A percentile compares a stretch with the other conserved stretches of the same genome.
These are phyloP conservation scores for Picocystis salinarum DNA, from an alignment of 139 green algal genomes.

Conservation along the genomic window DNA sequence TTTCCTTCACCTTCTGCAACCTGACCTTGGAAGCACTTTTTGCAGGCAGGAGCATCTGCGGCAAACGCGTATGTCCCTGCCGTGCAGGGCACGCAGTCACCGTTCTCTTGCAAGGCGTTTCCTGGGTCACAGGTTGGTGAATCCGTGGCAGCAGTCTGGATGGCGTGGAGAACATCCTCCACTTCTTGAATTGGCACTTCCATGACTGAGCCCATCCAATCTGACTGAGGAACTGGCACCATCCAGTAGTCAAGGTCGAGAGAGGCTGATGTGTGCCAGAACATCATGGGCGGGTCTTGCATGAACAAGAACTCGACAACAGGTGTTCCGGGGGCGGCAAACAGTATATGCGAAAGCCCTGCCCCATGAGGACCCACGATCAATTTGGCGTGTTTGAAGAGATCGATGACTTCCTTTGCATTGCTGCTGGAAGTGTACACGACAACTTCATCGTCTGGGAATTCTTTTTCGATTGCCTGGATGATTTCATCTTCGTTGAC, in stretches of 20 bases:
- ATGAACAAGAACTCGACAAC: constrained; percentile 20
- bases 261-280: constrained; percentile 15
- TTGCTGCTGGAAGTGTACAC: constrained; percentile 3
- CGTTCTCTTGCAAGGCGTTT: neutral
- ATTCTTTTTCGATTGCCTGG: constrained; percentile 5
- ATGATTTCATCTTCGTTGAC: constrained; percentile 15
- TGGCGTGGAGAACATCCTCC: constrained; percentile 9
- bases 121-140: neutral
- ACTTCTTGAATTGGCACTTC: constrained; percentile 13
- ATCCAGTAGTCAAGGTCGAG: constrained; percentile 14
- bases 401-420: constrained; percentile 1
- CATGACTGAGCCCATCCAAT: constrained; percentile 10
- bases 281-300: constrained; percentile 15
- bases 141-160: neutral
- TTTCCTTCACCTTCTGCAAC: constrained; percentile 1
- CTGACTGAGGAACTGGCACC: constrained; percentile 9
- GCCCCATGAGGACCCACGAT: constrained; percentile 17
- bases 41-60: neutral
- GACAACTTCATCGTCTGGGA: constrained; percentile 4
- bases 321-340: constrained; percentile 13
- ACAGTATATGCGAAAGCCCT: constrained; percentile 16
- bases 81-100: constrained; percentile 6
- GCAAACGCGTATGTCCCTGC: constrained; percentile 5
- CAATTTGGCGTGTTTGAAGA: constrained; percentile 14
- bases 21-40: constrained; percentile 1